Percentiles rank a stretch among this genome's conserved stretches.
These are phyloP conservation scores for Chamaenerion angustifolium DNA, from an alignment of 345 rosid genomes.

Conservation along the genomic window DNA sequence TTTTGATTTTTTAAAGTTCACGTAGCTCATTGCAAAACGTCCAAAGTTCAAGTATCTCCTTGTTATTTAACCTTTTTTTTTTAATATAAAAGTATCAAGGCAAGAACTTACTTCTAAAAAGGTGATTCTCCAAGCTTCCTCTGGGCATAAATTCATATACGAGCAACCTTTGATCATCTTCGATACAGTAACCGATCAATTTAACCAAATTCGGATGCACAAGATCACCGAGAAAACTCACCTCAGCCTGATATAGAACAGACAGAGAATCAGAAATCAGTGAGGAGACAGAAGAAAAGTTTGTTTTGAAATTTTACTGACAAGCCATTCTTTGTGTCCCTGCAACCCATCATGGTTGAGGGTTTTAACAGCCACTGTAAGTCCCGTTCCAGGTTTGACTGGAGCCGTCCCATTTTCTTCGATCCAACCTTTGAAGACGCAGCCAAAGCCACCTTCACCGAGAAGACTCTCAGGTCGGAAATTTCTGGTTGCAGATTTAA, in stretches of 20 bases:
- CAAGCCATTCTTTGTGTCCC: conserved; percentile 98
- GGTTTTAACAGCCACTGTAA: conserved; percentile 83
- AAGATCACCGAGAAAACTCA: conserved; percentile 66
- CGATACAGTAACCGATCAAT: conserved; percentile 65
- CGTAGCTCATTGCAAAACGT: too few relatives aligned
- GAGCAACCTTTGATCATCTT: conserved; percentile 63
- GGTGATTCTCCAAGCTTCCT: conserved; percentile 80
- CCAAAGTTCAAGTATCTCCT: too few relatives aligned
- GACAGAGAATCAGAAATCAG: conserved; percentile 1
- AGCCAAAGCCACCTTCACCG: conserved; percentile 89
- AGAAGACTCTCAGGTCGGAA: conserved; percentile 83
- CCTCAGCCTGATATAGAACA: conserved; percentile 42
- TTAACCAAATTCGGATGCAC: conserved; percentile 63
- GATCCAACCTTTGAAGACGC: conserved; percentile 91
- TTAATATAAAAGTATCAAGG: too few relatives aligned
- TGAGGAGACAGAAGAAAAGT: too few relatives aligned
- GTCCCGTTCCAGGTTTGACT: conserved; percentile 80
- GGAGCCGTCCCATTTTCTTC: conserved; percentile 87
- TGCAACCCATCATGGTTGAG: conserved; percentile 85
- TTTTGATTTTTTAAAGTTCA: too few relatives aligned
- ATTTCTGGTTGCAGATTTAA: conserved; percentile 63
- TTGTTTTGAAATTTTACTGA: conserved; percentile 11
- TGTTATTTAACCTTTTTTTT: too few relatives aligned
- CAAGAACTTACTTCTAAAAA: conserved; percentile 49
- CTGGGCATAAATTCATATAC: conserved; percentile 75